phyloP scores from a whole-genome alignment of 2,329 filamentous ascomycete genomes.

The Ophiostoma quercus region DNA sequence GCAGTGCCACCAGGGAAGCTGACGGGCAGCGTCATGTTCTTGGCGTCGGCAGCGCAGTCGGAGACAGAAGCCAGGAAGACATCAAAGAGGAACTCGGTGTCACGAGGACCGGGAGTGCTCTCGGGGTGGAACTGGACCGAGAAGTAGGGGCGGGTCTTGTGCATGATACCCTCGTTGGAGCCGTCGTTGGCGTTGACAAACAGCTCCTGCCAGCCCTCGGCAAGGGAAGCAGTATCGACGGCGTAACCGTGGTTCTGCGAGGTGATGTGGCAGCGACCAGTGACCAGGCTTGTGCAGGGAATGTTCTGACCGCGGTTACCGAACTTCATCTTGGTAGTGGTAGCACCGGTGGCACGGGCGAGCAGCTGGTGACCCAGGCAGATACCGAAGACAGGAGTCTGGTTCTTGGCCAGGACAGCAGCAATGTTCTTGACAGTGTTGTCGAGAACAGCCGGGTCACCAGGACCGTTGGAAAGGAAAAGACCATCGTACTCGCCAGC shows the following conservation, averaged over 20 bases:
- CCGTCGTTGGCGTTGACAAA: conserved; percentile 98
- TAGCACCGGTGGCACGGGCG: conserved; percentile 78
- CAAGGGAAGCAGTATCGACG: conserved; percentile 73
- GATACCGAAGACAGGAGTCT: conserved; percentile 89
- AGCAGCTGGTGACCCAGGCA: conserved; percentile 93
- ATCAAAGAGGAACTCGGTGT: conserved; percentile 95
- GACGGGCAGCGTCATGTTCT: conserved; percentile 66
- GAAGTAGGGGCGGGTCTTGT: conserved; percentile 81
- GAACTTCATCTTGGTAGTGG: conserved; percentile 95
- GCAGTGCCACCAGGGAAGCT: conserved; percentile 79
- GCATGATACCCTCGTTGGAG: conserved; percentile 96
- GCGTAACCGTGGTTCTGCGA: conserved; percentile 98
- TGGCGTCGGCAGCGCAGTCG: conserved; percentile 61
- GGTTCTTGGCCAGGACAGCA: conserved; percentile 68
- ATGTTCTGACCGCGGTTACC: conserved; percentile 99
- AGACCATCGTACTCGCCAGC: conserved; percentile 89
- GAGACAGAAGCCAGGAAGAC: conserved; percentile 86
- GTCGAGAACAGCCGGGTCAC: conserved; percentile 83
- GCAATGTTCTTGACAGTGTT: conserved; percentile 74
- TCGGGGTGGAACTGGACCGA: conserved; percentile 99
- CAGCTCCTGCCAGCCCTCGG: conserved; percentile 80
- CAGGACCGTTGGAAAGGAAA: conserved; percentile 96
- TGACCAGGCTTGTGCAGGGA: conserved; percentile 91
- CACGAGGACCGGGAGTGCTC: conserved; percentile 87
- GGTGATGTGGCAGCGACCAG: conserved; percentile 96